Base-by-base conservation (phyloP, 805 yeast genomes). In the Debaryomyces prosopidis region DNA sequence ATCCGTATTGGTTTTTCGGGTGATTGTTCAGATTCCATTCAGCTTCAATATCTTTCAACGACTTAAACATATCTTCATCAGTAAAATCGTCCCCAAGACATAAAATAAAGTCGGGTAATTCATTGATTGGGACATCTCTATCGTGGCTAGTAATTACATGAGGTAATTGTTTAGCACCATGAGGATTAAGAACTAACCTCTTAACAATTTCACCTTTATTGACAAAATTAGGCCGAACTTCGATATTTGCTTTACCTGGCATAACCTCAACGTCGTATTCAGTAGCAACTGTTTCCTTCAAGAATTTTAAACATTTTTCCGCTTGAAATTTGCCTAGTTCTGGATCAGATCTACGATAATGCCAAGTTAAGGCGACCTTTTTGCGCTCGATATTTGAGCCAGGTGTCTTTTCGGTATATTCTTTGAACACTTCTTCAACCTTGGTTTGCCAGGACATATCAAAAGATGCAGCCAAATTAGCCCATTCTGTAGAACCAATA, bases 351-450 rank as follows among this genome's bases (percentile, higher is more conserved):
- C 95, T 79, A 55, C 99, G 81, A 63, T 92, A 94, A 67, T 94
- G 99, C 99, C 99, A 94, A 1, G 98, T 92, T 43, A 94, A 68
- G 1, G 99, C 98, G 14, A 92, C 96, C 57, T 89, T 84, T 65
- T 94, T 94, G 57, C 77, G 77, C 66, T 94, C 99, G 41, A 87
- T 84, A 52, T 78, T 78, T 1, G 97, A 77, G 6, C 97, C 97
- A 1, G 96, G 97, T 0, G 99, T 94, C 51, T 84, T 83, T 38
- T 85, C 92, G 0, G 97, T 89, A 65, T 81, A 90, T 38, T 80
- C 72, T 43, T 72, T 79, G 71, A 87, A 88, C 3, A 88, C 81
- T 20, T 81, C 83, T 44, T 82, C 81, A 12, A 90, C 98, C 44
- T 80, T 81, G n/a, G 68, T 62, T 66, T 90, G 96, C 99, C 99